A percentile compares a stretch with the other conserved stretches of the same genome.
Conservation (phyloP, 345 rosid genomes). For the Dovyalis caffra region DNA sequence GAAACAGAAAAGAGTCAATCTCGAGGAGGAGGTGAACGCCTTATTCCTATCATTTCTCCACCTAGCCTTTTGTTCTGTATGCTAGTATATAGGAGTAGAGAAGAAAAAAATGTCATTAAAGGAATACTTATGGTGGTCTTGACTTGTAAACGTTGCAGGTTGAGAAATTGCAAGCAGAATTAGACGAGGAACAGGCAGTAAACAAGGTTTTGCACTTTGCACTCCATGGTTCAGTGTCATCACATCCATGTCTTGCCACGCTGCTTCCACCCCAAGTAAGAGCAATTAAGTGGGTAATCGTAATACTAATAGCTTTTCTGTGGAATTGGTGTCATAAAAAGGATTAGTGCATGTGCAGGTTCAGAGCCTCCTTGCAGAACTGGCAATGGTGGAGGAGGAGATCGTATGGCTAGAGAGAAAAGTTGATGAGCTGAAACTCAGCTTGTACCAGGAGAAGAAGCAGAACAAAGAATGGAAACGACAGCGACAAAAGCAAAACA, state of each 20-base stretch:
- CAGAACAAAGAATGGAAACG: conserved; percentile 43
- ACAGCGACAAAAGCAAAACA: conserved; percentile 34
- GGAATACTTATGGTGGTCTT: background rate
- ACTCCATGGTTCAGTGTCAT: conserved; percentile 46
- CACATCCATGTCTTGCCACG: conserved; percentile 52
- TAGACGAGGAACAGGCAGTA: conserved; percentile 57
- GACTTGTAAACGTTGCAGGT: conserved; percentile 38
- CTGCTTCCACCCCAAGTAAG: conserved; percentile 71
- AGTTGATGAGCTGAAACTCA: conserved; percentile 62
- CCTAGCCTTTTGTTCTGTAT: too few relatives aligned
- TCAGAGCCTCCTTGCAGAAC: conserved; percentile 54
- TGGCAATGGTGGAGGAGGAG: conserved; percentile 75
- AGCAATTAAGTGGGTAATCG: background rate
- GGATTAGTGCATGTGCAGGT: conserved; percentile 38
- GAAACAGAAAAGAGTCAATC: conserved; percentile 40
- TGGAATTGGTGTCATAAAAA: background rate
- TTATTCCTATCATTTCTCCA: too few relatives aligned
- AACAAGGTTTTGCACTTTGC: conserved; percentile 52
- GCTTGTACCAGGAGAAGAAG: conserved; percentile 55
- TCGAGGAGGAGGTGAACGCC: conserved; percentile 50
- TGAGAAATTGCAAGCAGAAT: conserved; percentile 50
- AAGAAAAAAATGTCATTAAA: too few relatives aligned
- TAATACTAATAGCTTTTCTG: too few relatives aligned
- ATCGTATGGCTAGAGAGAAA: conserved; percentile 67
- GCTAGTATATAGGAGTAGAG: too few relatives aligned